Conservation (phyloP, 2,329 filamentous ascomycete species). For the Bipolaris sorokiniana region DNA sequence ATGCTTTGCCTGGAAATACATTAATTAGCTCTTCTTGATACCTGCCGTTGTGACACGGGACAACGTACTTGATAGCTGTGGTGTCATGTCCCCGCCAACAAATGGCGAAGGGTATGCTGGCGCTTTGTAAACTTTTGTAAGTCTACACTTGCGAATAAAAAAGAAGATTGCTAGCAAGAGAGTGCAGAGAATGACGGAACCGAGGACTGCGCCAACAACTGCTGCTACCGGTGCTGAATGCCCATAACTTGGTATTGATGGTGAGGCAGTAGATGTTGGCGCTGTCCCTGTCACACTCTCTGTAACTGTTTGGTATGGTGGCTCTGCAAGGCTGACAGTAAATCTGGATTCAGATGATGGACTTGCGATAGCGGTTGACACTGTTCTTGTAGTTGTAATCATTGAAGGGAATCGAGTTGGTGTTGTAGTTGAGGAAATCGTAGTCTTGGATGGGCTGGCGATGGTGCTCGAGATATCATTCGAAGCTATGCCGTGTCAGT, state of each 20-base stretch:
- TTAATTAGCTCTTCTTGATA: neutral
- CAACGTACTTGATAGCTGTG: conserved; percentile 11
- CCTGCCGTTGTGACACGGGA: neutral
- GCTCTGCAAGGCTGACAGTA: neutral
- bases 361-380: neutral
- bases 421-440: neutral
- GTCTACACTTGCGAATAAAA: conserved; percentile 19
- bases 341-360: neutral
- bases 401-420: neutral
- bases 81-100: conserved; percentile 34
- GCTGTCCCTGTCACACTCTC: neutral
- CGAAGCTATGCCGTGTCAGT: conserved; percentile 4
- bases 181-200: conserved; percentile 22
- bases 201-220: conserved; percentile 34
- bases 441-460: neutral
- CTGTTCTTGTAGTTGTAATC: neutral
- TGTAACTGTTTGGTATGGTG: conserved; percentile 8
- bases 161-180: conserved; percentile 16
- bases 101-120: conserved; percentile 33
- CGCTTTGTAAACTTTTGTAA: conserved; percentile 27
- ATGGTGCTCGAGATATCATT: neutral
- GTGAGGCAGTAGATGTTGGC: neutral
- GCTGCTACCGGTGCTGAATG: conserved; percentile 18
- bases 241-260: neutral
- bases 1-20: neutral